Conservation (phyloP, 345 rosid genomes). For the Draba incana region DNA sequence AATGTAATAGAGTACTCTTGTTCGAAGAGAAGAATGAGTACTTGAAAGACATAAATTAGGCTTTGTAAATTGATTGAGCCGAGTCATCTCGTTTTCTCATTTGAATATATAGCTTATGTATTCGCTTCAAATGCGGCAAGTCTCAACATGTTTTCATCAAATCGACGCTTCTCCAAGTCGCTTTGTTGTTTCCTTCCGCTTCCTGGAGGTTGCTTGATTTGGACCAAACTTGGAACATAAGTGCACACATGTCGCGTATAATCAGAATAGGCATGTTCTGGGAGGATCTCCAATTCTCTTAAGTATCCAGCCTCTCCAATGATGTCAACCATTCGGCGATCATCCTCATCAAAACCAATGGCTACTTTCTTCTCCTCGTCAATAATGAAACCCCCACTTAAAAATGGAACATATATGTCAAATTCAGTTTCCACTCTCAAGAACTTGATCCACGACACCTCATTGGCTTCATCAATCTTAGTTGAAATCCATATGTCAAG, state of each 20-base stretch:
- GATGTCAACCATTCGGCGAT: background rate
- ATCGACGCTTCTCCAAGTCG: background rate
- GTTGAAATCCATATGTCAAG: slow-evolving; percentile 4
- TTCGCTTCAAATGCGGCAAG: background rate
- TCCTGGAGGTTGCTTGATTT: background rate
- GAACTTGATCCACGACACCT: slow-evolving; percentile 20
- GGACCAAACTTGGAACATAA: background rate
- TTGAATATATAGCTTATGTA: background rate
- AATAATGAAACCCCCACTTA: background rate
- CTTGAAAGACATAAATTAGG: no score
- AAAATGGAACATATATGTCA: background rate
- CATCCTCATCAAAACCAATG: background rate
- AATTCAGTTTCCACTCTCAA: background rate
- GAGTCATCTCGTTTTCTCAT: background rate
- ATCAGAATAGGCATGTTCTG: no score
- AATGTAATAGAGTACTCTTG: no score
- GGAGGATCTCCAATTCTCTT: background rate
- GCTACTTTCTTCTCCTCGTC: slow-evolving; percentile 11
- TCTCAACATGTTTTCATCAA: background rate
- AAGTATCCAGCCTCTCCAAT: slow-evolving; percentile 1
- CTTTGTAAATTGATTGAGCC: background rate
- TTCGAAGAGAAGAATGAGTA: no score
- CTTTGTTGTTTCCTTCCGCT: background rate
- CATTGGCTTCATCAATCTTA: background rate
- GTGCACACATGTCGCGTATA: background rate